A percentile compares a stretch with the other conserved stretches of the same genome.
Conservation (phyloP, 805 yeast genomes). For the Starmera dryadoides region DNA sequence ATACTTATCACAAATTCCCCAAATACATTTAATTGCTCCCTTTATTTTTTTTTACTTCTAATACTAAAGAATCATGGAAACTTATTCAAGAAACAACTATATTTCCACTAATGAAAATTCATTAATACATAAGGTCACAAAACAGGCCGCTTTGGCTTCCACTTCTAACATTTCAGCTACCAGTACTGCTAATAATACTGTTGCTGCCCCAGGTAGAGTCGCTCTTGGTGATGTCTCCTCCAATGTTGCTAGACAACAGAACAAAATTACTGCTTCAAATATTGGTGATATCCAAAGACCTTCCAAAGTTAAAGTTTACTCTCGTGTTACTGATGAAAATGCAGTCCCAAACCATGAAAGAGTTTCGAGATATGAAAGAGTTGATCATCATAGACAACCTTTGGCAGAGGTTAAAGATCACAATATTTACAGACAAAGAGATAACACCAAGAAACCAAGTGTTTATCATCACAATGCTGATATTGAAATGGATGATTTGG, state of each 20-base stretch:
- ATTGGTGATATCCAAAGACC: slow-evolving; percentile 5
- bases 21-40: too few relatives aligned
- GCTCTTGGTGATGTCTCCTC: slow-evolving; percentile 18
- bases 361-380: not conserved
- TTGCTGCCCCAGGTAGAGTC: slow-evolving; percentile 9
- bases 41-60: too few relatives aligned
- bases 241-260: slow-evolving; percentile 7
- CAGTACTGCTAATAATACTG: not conserved
- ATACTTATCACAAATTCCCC: too few relatives aligned
- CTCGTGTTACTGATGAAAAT: slow-evolving; percentile 15
- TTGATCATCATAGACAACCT: slow-evolving; percentile 11
- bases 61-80: too few relatives aligned
- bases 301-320: slow-evolving; percentile 16
- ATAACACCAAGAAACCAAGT: not conserved
- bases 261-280: slow-evolving; percentile 1
- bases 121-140: slow-evolving; percentile 14
- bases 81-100: not conserved
- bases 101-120: slow-evolving; percentile 3
- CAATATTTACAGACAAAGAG: not conserved
- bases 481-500: not conserved
- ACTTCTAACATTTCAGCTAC: not conserved
- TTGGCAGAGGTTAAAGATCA: slow-evolving; percentile 14
- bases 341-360: slow-evolving; percentile 8
- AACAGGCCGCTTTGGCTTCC: not conserved
- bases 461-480: not conserved